phyloP scores from a whole-genome alignment of 805 yeast species.

The Yamadazyma olivae region DNA sequence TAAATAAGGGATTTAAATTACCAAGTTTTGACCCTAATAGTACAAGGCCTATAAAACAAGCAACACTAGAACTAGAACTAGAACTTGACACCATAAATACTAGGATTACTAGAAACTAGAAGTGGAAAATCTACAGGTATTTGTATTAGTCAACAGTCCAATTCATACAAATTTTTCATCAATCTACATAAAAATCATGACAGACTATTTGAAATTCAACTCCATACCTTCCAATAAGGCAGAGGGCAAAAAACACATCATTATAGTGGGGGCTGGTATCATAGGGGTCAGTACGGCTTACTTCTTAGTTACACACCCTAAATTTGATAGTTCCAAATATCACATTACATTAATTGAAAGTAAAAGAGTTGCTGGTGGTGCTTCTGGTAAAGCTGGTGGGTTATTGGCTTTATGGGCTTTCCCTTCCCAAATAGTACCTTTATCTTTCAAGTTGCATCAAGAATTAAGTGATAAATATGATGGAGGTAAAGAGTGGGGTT shows the following conservation, averaged over 20 bases:
- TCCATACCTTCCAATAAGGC: conserved; percentile 47
- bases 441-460: conserved; percentile 82
- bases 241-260: conserved; percentile 68
- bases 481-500: conserved; percentile 93
- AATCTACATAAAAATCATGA: no score
- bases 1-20: no score
- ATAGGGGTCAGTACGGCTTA: conserved; percentile 95
- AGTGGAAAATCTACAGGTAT: no score
- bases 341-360: conserved; percentile 86
- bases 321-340: conserved; percentile 66
- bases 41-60: no score
- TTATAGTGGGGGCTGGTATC: conserved; percentile 93
- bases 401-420: conserved; percentile 94
- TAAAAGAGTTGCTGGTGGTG: conserved; percentile 94
- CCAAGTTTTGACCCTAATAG: no score
- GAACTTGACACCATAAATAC: no score
- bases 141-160: no score
- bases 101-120: no score
- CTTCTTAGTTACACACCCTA: conserved; percentile 79
- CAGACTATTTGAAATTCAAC: conserved; percentile 29
- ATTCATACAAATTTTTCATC: no score
- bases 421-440: conserved; percentile 89
- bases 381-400: conserved; percentile 97
- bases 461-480: conserved; percentile 72
- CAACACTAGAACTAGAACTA: no score